A percentile compares a stretch with the other conserved stretches of the same genome.
Conservation (phyloP, 179 eudicot genomes). For the Corrigiola litoralis region DNA sequence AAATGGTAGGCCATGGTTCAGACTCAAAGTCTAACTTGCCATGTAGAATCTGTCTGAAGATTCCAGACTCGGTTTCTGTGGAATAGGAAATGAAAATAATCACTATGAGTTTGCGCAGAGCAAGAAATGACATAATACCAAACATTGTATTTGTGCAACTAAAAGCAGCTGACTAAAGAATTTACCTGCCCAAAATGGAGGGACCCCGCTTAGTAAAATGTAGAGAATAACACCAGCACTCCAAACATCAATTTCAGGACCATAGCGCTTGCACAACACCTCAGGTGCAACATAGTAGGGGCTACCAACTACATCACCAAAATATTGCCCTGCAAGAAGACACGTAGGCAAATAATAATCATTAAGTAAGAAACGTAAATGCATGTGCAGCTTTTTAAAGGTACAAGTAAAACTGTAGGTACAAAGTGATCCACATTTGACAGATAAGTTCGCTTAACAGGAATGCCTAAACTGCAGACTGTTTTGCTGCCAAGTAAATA, state of each 20-base stretch:
- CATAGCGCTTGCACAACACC: conserved; percentile 82
- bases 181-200: conserved; percentile 91
- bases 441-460: background rate
- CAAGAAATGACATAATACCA: background rate
- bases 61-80: conserved; percentile 88
- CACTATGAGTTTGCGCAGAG: background rate
- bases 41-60: conserved; percentile 74
- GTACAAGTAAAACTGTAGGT: background rate
- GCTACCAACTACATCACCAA: conserved; percentile 85
- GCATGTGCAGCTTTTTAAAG: too few relatives aligned
- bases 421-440: background rate
- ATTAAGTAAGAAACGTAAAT: background rate
- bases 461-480: background rate
- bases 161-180: background rate
- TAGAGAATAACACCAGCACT: conserved; percentile 92
- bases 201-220: conserved; percentile 77
- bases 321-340: conserved; percentile 52
- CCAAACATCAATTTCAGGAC: conserved; percentile 90
- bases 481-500: too few relatives aligned
- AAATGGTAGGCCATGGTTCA: conserved; percentile 88
- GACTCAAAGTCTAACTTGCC: conserved; percentile 78
- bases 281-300: conserved; percentile 96
- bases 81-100: background rate
- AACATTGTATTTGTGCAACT: background rate
- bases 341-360: too few relatives aligned